Conservation (phyloP, 1,284 basidiomycete genomes). For the Afroboletus lepidellus region DNA sequence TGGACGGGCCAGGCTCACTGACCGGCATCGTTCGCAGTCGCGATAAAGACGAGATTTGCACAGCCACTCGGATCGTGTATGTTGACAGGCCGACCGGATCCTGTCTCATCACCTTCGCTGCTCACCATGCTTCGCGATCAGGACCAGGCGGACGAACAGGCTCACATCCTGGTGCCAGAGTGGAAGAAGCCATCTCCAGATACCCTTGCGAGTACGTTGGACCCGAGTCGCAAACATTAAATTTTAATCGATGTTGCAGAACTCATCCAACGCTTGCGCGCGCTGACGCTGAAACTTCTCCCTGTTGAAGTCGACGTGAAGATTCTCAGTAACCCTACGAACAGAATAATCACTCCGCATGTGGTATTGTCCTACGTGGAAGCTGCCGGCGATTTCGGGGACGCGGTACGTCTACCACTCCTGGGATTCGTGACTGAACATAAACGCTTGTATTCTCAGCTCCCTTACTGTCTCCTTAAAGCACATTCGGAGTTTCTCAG, state of each 20-base stretch:
- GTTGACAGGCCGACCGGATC: not conserved
- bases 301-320: conserved; percentile 75
- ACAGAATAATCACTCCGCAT: conserved; percentile 67
- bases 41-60: conserved; percentile 1
- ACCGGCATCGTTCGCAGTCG: conserved; percentile 25
- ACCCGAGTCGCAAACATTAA: not conserved
- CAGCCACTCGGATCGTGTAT: conserved; percentile 16
- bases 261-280: conserved; percentile 77
- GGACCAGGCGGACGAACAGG: conserved; percentile 44
- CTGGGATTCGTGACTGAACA: not conserved
- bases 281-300: conserved; percentile 74
- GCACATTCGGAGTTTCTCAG: conserved; percentile 77
- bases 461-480: conserved; percentile 80
- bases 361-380: conserved; percentile 64
- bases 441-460: conserved; percentile 36
- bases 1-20: conserved; percentile 16
- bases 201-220: conserved; percentile 63
- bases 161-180: conserved; percentile 45
- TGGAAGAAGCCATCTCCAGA: conserved; percentile 62
- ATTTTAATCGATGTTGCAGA: conserved; percentile 42
- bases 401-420: conserved; percentile 57
- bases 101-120: not conserved
- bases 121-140: conserved; percentile 34
- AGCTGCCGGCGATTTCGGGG: conserved; percentile 75
- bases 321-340: conserved; percentile 62